A percentile compares a stretch with the other conserved stretches of the same genome.
Conservation (phyloP, 202 grass and related monocot species). For the Zizania palustris region DNA sequence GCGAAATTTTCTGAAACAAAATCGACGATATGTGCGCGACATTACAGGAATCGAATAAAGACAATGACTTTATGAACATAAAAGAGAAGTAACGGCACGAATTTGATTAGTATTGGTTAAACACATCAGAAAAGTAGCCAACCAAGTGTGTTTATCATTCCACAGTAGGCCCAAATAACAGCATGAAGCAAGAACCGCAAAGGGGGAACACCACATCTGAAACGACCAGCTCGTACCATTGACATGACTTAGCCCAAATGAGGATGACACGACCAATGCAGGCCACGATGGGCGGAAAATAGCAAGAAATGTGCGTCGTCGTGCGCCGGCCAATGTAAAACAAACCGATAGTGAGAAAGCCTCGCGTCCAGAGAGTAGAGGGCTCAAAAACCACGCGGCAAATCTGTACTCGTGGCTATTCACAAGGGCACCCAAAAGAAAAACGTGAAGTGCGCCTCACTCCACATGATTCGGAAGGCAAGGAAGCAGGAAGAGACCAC, state of each 20-base stretch:
- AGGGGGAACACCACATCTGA: slow-evolving; percentile 23
- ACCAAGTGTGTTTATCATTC: slow-evolving; percentile 34
- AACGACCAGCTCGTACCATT: slow-evolving; percentile 21
- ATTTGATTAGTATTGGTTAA: slow-evolving; percentile 39
- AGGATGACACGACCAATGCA: slow-evolving; percentile 20
- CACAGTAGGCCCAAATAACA: neutral
- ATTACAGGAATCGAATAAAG: slow-evolving; percentile 58
- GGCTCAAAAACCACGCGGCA: neutral
- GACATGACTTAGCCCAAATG: slow-evolving; percentile 3
- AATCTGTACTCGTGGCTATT: slow-evolving; percentile 27
- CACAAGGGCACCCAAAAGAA: neutral
- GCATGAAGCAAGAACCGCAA: neutral
- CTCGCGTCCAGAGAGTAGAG: neutral
- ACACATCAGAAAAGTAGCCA: slow-evolving; percentile 19
- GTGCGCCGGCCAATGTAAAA: neutral
- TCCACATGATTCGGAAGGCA: slow-evolving; percentile 14
- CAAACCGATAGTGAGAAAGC: slow-evolving; percentile 1
- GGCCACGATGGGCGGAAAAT: neutral
- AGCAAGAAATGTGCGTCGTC: slow-evolving; percentile 31
- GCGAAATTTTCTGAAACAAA: slow-evolving; percentile 32
- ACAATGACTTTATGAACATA: slow-evolving; percentile 38
- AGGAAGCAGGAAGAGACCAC: slow-evolving; percentile 22
- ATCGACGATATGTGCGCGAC: slow-evolving; percentile 35
- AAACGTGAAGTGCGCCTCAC: slow-evolving; percentile 26
- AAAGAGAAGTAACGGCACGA: slow-evolving; percentile 47